Conservation (phyloP, 768 basidiomycete species). For the Boletus subcaerulescens region DNA sequence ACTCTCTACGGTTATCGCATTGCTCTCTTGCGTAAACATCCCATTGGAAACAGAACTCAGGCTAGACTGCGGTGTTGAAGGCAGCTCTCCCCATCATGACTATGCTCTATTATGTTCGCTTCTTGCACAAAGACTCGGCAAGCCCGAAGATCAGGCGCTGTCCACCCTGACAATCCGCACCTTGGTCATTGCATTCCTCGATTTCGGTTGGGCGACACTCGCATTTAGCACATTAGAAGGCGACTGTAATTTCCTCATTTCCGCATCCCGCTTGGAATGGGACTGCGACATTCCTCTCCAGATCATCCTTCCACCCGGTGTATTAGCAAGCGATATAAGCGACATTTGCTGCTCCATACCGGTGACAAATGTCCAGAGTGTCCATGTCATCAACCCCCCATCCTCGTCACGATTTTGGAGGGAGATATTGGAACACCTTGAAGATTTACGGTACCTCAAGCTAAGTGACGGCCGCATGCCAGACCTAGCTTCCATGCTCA, state of each 20-base stretch:
- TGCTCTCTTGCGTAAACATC: conserved; percentile 7
- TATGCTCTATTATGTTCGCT: neutral
- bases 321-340: neutral
- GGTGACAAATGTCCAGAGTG: neutral
- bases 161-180: neutral
- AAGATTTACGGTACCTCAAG: neutral
- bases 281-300: conserved; percentile 1
- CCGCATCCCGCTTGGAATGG: no score
- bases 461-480: neutral
- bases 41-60: neutral
- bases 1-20: neutral
- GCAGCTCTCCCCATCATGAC: no score
- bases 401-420: neutral
- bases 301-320: neutral
- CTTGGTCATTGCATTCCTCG: neutral
- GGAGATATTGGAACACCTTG: neutral
- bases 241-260: neutral
- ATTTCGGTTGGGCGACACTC: neutral
- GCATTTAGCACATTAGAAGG: neutral
- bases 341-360: conserved; percentile 1
- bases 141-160: neutral
- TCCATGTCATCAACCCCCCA: neutral
- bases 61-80: neutral
- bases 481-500: neutral
- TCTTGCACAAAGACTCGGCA: neutral